Evolutionary conservation across 148 eudicot genomes (phyloP).

Genomic region (Drosera capensis): DNA sequence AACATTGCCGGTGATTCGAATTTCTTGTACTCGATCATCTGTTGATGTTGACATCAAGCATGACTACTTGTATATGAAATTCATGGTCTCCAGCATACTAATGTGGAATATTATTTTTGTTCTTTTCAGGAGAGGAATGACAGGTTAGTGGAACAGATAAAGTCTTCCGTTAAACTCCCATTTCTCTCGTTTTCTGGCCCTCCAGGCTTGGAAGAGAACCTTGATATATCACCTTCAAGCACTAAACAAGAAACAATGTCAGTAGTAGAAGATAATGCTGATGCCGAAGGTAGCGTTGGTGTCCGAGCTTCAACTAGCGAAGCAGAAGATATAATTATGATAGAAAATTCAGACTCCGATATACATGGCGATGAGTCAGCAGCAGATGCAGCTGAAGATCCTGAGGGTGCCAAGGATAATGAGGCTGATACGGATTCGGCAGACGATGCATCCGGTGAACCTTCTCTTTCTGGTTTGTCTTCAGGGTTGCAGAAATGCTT

Average conservation of each 20-base stretch:
- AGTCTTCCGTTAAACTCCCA: slow-evolving; percentile 67
- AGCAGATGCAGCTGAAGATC: slow-evolving; percentile 2
- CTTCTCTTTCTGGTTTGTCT: slow-evolving; percentile 61
- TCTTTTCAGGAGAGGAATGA: slow-evolving; percentile 26
- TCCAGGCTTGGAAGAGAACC: slow-evolving; percentile 6
- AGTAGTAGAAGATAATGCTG: not conserved
- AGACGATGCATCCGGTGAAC: slow-evolving; percentile 34
- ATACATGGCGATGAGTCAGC: not conserved
- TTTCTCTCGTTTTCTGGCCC: slow-evolving; percentile 46
- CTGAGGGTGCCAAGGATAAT: slow-evolving; percentile 6
- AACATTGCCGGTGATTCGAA: too few species aligned
- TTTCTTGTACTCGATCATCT: too few species aligned
- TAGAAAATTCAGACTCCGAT: too few species aligned
- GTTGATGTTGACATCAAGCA: not conserved
- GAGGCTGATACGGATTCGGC: slow-evolving; percentile 1
- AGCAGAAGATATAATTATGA: not conserved
- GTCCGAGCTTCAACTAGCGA: not conserved
- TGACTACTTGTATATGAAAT: not conserved
- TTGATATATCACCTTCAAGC: slow-evolving; percentile 1
- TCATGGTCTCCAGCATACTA: not conserved
- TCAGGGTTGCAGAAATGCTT: slow-evolving; percentile 69
- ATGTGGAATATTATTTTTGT: not conserved
- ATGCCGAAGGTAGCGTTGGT: not conserved
- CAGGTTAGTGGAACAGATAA: slow-evolving; percentile 76
- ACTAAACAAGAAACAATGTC: not conserved